Conservation (phyloP, 2,329 filamentous ascomycete species). For the Exophiala sp. region DNA sequence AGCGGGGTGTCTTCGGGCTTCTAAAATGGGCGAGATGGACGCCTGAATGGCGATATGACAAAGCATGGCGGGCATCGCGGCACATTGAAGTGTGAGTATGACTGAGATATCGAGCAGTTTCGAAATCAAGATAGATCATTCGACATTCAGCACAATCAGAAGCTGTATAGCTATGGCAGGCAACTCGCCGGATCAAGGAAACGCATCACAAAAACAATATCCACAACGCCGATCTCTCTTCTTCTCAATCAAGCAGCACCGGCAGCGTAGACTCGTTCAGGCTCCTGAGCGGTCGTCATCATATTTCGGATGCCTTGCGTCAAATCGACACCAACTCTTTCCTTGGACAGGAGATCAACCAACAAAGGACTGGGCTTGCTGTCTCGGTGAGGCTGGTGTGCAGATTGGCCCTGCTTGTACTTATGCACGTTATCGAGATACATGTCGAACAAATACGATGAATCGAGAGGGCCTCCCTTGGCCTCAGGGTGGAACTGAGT, state of each 20-base stretch:
- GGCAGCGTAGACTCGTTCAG: slow-evolving; percentile 25
- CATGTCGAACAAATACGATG: slow-evolving; percentile 92
- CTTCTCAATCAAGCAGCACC: slow-evolving; percentile 24
- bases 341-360: slow-evolving; percentile 86
- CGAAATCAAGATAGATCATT: too few relatives aligned
- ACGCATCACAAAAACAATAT: background rate
- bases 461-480: slow-evolving; percentile 94
- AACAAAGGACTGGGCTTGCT: slow-evolving; percentile 83
- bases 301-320: slow-evolving; percentile 54
- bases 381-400: slow-evolving; percentile 69
- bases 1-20: too few relatives aligned
- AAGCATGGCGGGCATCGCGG: too few relatives aligned
- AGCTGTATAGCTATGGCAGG: too few relatives aligned
- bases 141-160: too few relatives aligned
- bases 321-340: slow-evolving; percentile 85
- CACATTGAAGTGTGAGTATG: too few relatives aligned
- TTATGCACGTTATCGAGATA: slow-evolving; percentile 85
- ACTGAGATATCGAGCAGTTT: too few relatives aligned
- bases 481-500: slow-evolving; percentile 99
- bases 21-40: too few relatives aligned
- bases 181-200: background rate
- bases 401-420: slow-evolving; percentile 79
- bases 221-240: background rate
- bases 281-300: slow-evolving; percentile 24
- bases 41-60: too few relatives aligned